These are phyloP conservation scores for Anthostomella pinea DNA, from an alignment of 2,329 filamentous ascomycete species.

Conservation along the genomic window DNA sequence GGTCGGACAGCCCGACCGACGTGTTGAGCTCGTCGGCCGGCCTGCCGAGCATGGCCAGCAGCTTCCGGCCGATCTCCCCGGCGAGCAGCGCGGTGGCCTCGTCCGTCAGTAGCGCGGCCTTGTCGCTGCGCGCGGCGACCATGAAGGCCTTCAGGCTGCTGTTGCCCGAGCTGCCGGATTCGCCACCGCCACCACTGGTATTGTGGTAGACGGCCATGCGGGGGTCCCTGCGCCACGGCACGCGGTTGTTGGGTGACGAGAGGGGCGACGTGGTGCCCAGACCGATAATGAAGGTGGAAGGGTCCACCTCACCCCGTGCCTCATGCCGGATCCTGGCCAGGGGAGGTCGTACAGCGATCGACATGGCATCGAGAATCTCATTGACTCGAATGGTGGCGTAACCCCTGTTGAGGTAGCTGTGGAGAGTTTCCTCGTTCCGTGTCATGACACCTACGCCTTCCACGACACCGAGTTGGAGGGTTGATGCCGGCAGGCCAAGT, in stretches of 20 bases:
- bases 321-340: neutral
- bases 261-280: constrained; percentile 10
- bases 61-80: constrained; percentile 14
- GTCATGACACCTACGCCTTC: constrained; percentile 35
- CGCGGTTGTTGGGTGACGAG: constrained; percentile 8
- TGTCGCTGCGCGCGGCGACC: constrained; percentile 2
- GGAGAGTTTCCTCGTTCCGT: constrained; percentile 11
- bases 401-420: too few relatives aligned
- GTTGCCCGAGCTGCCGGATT: constrained; percentile 4
- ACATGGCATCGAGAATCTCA: constrained; percentile 14
- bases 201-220: constrained; percentile 20
- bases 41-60: constrained; percentile 1
- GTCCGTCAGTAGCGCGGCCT: constrained; percentile 13
- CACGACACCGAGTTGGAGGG: constrained; percentile 36
- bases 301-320: constrained; percentile 4
- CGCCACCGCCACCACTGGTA: neutral
- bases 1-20: too few relatives aligned
- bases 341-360: constrained; percentile 7
- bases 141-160: constrained; percentile 12
- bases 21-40: too few relatives aligned
- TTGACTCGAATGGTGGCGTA: too few relatives aligned
- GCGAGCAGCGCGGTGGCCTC: constrained; percentile 22
- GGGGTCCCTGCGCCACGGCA: constrained; percentile 12
- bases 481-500: constrained; percentile 32
- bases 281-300: constrained; percentile 9